These are phyloP conservation scores for Radiomyces spectabilis DNA, from an alignment of 192 early-diverging fungal species.

Conservation along the genomic window DNA sequence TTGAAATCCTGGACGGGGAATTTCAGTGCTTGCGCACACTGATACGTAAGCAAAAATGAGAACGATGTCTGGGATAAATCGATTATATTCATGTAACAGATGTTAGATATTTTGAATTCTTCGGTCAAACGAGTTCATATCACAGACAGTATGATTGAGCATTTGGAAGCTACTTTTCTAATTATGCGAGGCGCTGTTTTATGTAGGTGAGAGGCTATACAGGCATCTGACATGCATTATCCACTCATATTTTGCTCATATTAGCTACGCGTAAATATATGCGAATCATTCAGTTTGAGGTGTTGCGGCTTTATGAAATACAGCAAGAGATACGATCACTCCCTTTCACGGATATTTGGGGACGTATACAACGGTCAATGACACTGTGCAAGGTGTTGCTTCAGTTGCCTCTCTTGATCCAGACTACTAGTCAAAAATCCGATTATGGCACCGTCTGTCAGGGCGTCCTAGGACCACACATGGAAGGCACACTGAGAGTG, in stretches of 20 bases:
- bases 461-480: background rate
- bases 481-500: background rate
- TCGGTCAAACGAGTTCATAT: too few species aligned
- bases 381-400: constrained; percentile 33
- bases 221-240: too few species aligned
- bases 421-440: constrained; percentile 9
- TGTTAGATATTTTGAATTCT: background rate
- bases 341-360: constrained; percentile 36
- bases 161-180: too few species aligned
- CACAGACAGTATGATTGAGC: too few species aligned
- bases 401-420: constrained; percentile 35
- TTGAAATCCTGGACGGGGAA: constrained; percentile 1
- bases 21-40: background rate
- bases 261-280: constrained; percentile 40
- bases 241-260: background rate
- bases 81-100: background rate
- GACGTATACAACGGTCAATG: constrained; percentile 34
- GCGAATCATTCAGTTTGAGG: constrained; percentile 35
- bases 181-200: too few species aligned
- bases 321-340: constrained; percentile 37
- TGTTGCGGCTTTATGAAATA: constrained; percentile 39
- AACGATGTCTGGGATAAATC: too few species aligned
- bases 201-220: too few species aligned
- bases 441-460: too few species aligned
- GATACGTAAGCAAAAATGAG: background rate